Conservation (phyloP, 2,329 filamentous ascomycete species). For the Apiospora rasikravindrae region DNA sequence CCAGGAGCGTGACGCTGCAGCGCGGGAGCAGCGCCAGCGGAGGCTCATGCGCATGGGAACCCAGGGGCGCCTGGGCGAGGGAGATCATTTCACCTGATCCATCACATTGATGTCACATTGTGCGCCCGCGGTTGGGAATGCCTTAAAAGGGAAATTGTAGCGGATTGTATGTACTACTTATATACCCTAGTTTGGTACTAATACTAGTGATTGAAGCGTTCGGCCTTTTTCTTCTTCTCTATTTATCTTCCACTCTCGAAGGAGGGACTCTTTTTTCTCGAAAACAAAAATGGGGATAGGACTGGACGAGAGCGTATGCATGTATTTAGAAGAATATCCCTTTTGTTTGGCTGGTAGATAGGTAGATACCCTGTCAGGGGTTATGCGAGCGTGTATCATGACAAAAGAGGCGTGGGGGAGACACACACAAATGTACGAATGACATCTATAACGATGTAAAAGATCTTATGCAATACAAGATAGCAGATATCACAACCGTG, state of each 20-base stretch:
- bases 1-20: conserved; percentile 54
- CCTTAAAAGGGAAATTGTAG: neutral
- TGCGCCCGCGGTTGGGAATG: neutral
- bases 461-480: neutral
- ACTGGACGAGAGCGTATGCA: neutral
- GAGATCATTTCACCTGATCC: conserved; percentile 69
- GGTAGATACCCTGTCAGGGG: conserved; percentile 10
- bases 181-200: neutral
- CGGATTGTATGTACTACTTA: neutral
- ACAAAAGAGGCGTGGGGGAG: neutral
- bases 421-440: neutral
- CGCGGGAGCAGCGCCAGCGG: conserved; percentile 48
- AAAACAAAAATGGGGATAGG: neutral
- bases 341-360: neutral
- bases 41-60: conserved; percentile 55
- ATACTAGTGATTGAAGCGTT: neutral
- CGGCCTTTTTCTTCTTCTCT: neutral
- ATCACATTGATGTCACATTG: neutral
- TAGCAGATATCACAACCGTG: neutral
- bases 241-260: too few relatives aligned
- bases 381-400: neutral
- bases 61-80: conserved; percentile 62
- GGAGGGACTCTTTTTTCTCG: neutral
- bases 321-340: neutral
- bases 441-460: neutral